phyloP scores from a whole-genome alignment of 139 green algal genomes.

The Picochlorum sp. region DNA sequence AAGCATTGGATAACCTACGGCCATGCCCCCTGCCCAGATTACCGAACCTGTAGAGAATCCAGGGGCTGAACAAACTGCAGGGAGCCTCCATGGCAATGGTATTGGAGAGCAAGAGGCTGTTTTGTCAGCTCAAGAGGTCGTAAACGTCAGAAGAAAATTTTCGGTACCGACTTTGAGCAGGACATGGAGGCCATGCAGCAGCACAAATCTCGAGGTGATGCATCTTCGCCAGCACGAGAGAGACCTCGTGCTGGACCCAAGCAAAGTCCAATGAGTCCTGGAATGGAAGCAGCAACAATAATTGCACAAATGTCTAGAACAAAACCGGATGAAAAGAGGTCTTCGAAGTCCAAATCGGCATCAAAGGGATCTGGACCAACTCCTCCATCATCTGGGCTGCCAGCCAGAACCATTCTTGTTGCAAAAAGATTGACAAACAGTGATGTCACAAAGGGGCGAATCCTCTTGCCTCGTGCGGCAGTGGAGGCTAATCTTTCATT shows the following conservation, averaged over 20 bases:
- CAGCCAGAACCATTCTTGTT: slow-evolving; percentile 49
- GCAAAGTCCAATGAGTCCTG: slow-evolving; percentile 14
- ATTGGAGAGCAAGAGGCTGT: background rate
- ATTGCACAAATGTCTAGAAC: slow-evolving; percentile 19
- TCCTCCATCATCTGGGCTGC: slow-evolving; percentile 25
- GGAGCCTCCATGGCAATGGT: slow-evolving; percentile 20
- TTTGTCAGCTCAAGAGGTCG: background rate
- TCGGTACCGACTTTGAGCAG: slow-evolving; percentile 11
- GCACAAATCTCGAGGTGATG: background rate
- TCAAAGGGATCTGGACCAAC: slow-evolving; percentile 11
- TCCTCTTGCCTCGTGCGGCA: slow-evolving; percentile 35
- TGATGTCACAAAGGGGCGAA: slow-evolving; percentile 50
- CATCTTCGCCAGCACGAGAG: background rate
- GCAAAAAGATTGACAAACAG: slow-evolving; percentile 65
- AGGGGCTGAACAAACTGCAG: slow-evolving; percentile 14
- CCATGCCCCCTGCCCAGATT: background rate
- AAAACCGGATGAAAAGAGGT: background rate
- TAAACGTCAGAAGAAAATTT: slow-evolving; percentile 9
- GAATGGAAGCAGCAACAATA: slow-evolving; percentile 19
- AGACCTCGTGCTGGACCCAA: background rate
- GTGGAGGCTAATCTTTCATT: slow-evolving; percentile 45
- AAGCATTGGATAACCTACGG: background rate
- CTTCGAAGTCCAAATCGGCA: slow-evolving; percentile 3
- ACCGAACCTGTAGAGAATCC: slow-evolving; percentile 8
- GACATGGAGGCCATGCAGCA: background rate